These are phyloP conservation scores for Lasiodiplodia sp. DNA, from an alignment of 2,329 filamentous ascomycete species.

Conservation along the genomic window DNA sequence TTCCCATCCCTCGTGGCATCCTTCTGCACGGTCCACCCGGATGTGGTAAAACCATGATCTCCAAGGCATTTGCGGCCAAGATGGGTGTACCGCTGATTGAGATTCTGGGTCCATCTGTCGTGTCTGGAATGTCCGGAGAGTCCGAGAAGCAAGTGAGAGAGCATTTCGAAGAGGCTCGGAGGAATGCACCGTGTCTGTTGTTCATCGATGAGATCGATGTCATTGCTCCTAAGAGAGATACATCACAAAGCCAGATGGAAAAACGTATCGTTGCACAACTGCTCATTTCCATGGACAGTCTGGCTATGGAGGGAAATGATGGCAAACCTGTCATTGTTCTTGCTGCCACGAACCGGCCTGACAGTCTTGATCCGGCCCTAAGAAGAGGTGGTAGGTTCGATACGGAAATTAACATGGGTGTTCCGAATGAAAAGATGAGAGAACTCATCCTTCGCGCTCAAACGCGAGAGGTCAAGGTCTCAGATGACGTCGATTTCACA, in stretches of 20 bases:
- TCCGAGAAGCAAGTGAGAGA: conserved; percentile 87
- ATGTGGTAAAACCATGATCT: conserved; percentile 86
- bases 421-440: conserved; percentile 80
- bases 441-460: conserved; percentile 79
- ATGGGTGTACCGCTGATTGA: conserved; percentile 80
- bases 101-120: conserved; percentile 80
- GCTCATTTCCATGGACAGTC: conserved; percentile 81
- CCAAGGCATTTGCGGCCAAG: conserved; percentile 78
- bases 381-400: conserved; percentile 79
- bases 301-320: conserved; percentile 74
- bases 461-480: conserved; percentile 69
- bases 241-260: conserved; percentile 86
- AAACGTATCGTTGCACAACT: conserved; percentile 85
- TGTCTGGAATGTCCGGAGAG: conserved; percentile 87
- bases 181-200: conserved; percentile 84
- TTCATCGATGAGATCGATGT: conserved; percentile 94
- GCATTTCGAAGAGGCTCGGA: conserved; percentile 86
- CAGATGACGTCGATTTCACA: conserved; percentile 74
- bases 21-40: conserved; percentile 83
- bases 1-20: conserved; percentile 76
- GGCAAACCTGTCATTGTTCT: conserved; percentile 86
- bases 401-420: conserved; percentile 83
- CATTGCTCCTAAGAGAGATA: conserved; percentile 86
- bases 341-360: conserved; percentile 87
- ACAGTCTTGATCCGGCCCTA: conserved; percentile 82